Percentiles rank a stretch among this genome's conserved stretches.
Evolutionary conservation across 139 green algal species (phyloP).

Genomic region (Picochlorum sp.): DNA sequence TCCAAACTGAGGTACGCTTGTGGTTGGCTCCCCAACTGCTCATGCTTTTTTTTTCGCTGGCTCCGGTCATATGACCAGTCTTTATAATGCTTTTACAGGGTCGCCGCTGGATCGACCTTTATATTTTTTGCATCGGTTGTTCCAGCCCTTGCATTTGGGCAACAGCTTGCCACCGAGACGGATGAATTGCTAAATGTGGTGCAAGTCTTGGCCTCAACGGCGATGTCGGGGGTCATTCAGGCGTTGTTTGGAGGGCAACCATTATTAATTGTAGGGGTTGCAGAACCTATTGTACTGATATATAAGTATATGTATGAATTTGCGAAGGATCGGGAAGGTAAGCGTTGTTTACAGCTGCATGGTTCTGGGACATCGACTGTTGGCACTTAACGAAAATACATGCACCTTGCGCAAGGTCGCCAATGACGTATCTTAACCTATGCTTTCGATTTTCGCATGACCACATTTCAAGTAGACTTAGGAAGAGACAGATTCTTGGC

Average conservation of each 20-base stretch:
- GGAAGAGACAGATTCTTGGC: constrained; percentile 43
- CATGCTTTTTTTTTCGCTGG: too few species aligned
- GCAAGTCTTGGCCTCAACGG: constrained; percentile 58
- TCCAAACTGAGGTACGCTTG: constrained; percentile 1
- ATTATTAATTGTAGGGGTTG: constrained; percentile 85
- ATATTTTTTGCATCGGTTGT: constrained; percentile 76
- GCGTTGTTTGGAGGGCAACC: constrained; percentile 76
- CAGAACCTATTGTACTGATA: constrained; percentile 77
- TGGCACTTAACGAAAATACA: too few species aligned
- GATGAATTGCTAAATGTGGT: constrained; percentile 8
- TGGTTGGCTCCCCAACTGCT: too few species aligned
- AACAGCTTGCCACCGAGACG: constrained; percentile 47
- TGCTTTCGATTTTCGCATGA: too few species aligned
- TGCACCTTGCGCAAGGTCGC: too few species aligned
- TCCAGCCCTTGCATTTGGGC: constrained; percentile 75
- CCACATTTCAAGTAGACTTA: too few species aligned
- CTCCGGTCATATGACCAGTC: too few species aligned
- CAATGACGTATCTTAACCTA: too few species aligned
- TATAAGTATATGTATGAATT: constrained; percentile 69
- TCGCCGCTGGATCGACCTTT: constrained; percentile 68
- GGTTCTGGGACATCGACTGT: too few species aligned
- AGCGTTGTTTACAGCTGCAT: too few species aligned
- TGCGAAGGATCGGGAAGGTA: constrained; percentile 14
- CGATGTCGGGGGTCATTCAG: constrained; percentile 52
- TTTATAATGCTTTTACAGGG: too few species aligned